These are phyloP conservation scores for Populus ilicifolia DNA, from an alignment of 345 rosid genomes.

Conservation along the genomic window DNA sequence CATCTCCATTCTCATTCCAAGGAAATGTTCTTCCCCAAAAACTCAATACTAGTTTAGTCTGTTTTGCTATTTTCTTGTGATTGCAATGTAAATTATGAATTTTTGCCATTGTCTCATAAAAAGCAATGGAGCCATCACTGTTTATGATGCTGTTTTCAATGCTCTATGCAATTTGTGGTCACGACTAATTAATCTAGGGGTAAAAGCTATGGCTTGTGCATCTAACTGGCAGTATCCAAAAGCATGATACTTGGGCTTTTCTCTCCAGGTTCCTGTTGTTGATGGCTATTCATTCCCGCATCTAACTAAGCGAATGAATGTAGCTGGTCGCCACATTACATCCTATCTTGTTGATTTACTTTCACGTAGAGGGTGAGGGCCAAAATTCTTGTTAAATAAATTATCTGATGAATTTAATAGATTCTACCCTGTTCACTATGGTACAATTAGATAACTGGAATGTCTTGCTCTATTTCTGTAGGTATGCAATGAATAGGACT, in stretches of 20 bases:
- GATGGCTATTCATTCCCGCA: conserved; percentile 98
- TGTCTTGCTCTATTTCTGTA: conserved; percentile 28
- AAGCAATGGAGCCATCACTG: neutral
- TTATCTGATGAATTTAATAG: conserved; percentile 7
- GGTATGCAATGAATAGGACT: conserved; percentile 84
- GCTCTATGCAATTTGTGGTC: neutral
- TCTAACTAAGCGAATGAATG: conserved; percentile 97
- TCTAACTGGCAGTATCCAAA: neutral
- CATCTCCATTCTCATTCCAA: no score
- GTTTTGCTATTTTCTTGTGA: neutral
- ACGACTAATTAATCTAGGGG: neutral
- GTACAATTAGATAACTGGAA: conserved; percentile 9
- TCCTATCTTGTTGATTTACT: conserved; percentile 94
- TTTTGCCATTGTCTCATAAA: neutral
- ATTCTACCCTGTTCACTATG: conserved; percentile 5
- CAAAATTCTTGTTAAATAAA: neutral
- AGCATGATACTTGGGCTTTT: conserved; percentile 19
- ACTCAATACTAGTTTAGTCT: neutral
- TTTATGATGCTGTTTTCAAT: conserved; percentile 1
- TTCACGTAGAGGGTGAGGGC: conserved; percentile 85
- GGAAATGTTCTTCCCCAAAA: no score
- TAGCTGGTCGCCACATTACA: conserved; percentile 97
- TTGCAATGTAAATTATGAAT: neutral
- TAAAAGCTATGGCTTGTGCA: neutral
- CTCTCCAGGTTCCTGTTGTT: conserved; percentile 88